Base-by-base conservation (phyloP, 768 basidiomycete species). In the Auricularia sp. region DNA sequence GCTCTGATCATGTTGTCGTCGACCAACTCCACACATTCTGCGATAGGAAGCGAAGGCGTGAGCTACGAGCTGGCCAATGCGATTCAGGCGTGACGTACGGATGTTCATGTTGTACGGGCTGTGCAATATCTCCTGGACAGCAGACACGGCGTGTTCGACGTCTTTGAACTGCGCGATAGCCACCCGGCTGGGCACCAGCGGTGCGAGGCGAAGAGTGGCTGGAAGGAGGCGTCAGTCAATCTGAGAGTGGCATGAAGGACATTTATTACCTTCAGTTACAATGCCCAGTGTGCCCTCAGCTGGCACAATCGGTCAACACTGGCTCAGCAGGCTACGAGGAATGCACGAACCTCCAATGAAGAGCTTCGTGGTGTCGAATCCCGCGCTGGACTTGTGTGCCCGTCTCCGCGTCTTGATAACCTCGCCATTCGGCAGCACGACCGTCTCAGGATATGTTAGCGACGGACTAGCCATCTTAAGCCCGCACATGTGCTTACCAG, bases 271-370 rank as follows among this genome's bases (percentile, higher is more conserved):
- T 77, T 94, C 92, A 0, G 90, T 93, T n/a, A 95, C 84, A 67
- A 95, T 88, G 3, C 93, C 93, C 56, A 94, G 73, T 0, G 92
- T 95, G 5, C 93, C 93, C 73, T 94, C 93, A 2, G 91, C 90
- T 42, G 39, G 8, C 39, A 14, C 8, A 42, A 7, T 7, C 12
- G 7, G 39, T 42, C 7, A 42, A 42, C 39, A 14, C 39, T 14
- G 7, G 39, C 39, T 14, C 39, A 42, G 39, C 7, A 42, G 8
- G 39, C 39, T 42, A 7, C 39, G 12, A 42, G 39, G 2, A 3
- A 42, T 8, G 29, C 29, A 42, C 39, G 39, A 42, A 42, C 39
- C 39, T 3, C 93, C 93, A 60, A 94, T 88, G 75, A 94, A 93
- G 2, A 93, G 74, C 72, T 94, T 94, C 0, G 90, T 93, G 1